Base-by-base conservation (phyloP, 768 basidiomycete species). In the Boletus rex-veris region DNA sequence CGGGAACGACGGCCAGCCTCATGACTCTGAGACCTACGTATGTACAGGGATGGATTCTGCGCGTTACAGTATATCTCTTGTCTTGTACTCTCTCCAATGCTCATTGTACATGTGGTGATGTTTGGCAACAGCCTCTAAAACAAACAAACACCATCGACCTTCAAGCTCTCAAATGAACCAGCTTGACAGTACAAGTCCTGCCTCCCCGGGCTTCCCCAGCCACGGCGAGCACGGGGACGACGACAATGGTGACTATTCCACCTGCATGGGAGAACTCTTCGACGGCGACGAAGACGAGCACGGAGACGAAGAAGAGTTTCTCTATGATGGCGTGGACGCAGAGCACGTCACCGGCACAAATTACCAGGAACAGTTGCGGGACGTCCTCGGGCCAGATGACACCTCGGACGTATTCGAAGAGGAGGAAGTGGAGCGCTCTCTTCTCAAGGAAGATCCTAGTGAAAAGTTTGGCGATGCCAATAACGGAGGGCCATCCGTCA, bases 301-400 rank as follows among this genome's bases (percentile, higher is more conserved):
- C 11, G 72, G 75, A 0, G 83, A 80, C 7, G 82, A 80, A 11
- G 85, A 81, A 30, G 82, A 73, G 0, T 93, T 93, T 60, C 55
- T 91, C 28, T 94, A 92, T 64, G 76, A 77, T 28, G 91, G 90
- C 28, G 73, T 82, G 19, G 90, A 93, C 61, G 80, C 83, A 5
- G 69, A 67, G 35, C 62, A 72, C 14, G 61, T 71, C 40, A 68
- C 75, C 0, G 70, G 77, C 15, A 73, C 75, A 36, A 80, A 77
- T 48, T 94, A 94, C 66, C 74, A 73, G 11, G 81, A 85, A 54
- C 86, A 82, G 60, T 71, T 94, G 47, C 77, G 83, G 42, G 88
- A 90, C 46, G 84, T 88, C 21, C 76, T 93, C 36, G 90, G 84
- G 16, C 74, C 78, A 31, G 87, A 88, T 11, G 75, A 80, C 50